phyloP scores from a whole-genome alignment of 2,329 filamentous ascomycete genomes.

The Trichoderma sp. region DNA sequence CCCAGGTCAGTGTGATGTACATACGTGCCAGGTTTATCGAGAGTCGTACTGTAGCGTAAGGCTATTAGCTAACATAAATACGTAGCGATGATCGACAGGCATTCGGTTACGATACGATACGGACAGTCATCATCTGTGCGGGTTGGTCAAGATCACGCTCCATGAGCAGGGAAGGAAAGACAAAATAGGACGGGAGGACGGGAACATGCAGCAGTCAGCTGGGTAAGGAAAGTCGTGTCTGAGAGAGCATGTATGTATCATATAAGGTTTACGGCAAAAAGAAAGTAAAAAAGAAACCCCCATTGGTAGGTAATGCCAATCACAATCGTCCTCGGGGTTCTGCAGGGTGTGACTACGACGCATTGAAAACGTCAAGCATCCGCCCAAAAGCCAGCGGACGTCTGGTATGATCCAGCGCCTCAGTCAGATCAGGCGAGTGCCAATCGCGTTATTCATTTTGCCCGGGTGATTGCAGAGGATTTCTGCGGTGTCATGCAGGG shows the following conservation, averaged over 20 bases:
- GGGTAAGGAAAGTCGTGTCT: neutral
- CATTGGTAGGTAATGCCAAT: neutral
- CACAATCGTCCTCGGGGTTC: neutral
- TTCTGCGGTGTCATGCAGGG: constrained; percentile 12
- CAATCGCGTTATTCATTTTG: constrained; percentile 2
- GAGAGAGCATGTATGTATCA: neutral
- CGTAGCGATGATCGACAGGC: neutral
- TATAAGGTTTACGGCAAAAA: neutral
- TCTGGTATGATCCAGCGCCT: neutral
- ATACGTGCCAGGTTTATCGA: neutral
- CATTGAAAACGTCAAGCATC: neutral
- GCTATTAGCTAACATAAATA: neutral
- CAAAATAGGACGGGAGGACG: neutral
- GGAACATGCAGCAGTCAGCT: neutral
- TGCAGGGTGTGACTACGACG: neutral
- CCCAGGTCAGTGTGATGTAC: neutral
- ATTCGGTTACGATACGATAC: neutral
- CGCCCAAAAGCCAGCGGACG: neutral
- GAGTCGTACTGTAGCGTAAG: neutral
- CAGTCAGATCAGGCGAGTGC: neutral
- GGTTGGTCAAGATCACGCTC: neutral
- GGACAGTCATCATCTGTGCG: neutral
- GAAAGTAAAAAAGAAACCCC: neutral
- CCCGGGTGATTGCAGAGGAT: constrained; percentile 4
- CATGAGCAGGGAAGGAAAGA: neutral